Evolutionary conservation across 176 grass and related monocot species (phyloP), one percentile per base, ranked within the genome.

Genomic region (Otatea glauca): DNA sequence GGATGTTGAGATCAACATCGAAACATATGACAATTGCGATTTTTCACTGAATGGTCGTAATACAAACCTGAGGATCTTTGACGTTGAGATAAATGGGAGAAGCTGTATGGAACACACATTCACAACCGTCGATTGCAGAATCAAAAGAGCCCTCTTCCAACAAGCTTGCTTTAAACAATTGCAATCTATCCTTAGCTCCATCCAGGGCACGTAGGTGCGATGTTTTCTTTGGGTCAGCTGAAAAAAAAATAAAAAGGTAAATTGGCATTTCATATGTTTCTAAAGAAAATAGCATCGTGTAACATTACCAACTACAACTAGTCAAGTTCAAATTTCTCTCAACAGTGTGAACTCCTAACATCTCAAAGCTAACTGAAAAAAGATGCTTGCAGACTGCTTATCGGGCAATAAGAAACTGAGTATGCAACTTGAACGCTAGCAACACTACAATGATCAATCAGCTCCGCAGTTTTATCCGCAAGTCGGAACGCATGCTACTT

Each of bases 201-300:
- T 92, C 87, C 27, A 92, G 18, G 1, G 55, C 45, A 18, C 15
- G 81, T 48, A 89, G 56, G 65, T 92, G 91, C 15, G 24, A 45
- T 44, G 87, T 92, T 81, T 89, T 89, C 75, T 92, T 92, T 32
- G 87, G 87, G 59, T 92, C 84, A 67, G 87, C 91, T 92, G 76
- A 48, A 1, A 29, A 29, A 29, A 29, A 81, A 53, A 45, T 14
- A 38, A 7, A 71, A 63, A 14, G 14, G n/a, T n/a, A 78, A 39
- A 50, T 49, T 45, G 39, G 14, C 63, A 15, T 62, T 21, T 23
- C 14, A 11, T 41, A 20, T 77, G 56, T 58, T 42, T 5, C 29
- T 1, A 59, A 24, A 58, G 10, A 61, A 16, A 35, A 14, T 6
- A 42, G 13, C 44, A 20, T 55, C 20, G 20, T 21, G 11, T 68